Base-by-base conservation (phyloP, 306 rosid genomes). In the Betula pendula region DNA sequence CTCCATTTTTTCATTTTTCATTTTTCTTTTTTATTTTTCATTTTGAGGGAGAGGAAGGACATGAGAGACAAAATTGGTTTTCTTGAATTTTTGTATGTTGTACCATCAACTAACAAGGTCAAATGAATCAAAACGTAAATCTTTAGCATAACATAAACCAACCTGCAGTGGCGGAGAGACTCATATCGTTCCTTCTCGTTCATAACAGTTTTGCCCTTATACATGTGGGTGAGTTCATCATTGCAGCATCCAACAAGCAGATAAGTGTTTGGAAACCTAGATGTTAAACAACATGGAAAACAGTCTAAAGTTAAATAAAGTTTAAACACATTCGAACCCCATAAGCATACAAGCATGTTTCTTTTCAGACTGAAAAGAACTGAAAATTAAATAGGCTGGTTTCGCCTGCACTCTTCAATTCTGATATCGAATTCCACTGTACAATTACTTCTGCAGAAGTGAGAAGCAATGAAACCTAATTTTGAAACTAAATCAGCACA, bases 161-260 rank as follows among this genome's bases (percentile, higher is more conserved):
- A 43, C 98, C 88, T 95, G 97, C 98, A 95, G 90, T 95, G 98
- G 63, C 97, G 97, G 51, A 95, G 88, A 77, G 98, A 95, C 80
- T 95, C 98, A 50, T 92, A 95, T 62, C 97, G 96, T 84, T 95
- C 98, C n/a, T 75, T 78, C 55, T 90, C 98, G 1, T 91, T 95
- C 98, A 95, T 95, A 19, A 95, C 97, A 62, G 98, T 95, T 77
- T 95, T 95, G 42, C 98, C 98, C 81, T 95, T 95, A 78, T 51
- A 92, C 76, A 79, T 92, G 91, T 95, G 98, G 58, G 97, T 95
- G 65, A 74, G 88, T 63, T 80, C 96, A 75, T 95, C 98, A 76
- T 83, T 84, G 79, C 98, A 95, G 77, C 93, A 88, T 71, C 98
- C 98, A 78, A 95, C 98, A 8, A 95, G 88, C 86, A 95, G 85